Base-by-base conservation (phyloP, 2,329 filamentous ascomycete genomes). In the Hymenoscyphus albidus region DNA sequence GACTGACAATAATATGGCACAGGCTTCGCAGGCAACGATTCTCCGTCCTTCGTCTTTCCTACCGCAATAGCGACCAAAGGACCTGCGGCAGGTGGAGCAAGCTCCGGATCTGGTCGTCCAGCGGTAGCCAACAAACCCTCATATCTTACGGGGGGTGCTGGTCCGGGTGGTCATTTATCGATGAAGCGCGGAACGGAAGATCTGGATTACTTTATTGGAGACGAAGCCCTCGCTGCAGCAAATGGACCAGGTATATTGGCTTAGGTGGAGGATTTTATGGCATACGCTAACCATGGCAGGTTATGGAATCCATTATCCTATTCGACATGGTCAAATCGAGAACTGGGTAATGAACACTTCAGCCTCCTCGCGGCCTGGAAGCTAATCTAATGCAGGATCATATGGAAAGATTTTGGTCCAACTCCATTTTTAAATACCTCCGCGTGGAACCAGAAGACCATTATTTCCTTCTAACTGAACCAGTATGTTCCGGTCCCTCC, bases 331-430 rank as follows among this genome's bases (percentile, higher is more conserved):
- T 59, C 95, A 99, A 82, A 92, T 99, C 78, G 95, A 99, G 81
- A 98, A 99, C 77, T 99, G 95, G 95, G 91, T 95, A 82, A 64
- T 85, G 44, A 38, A 14, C 18, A 55, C 51, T 54, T 22, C 6
- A 10, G 9, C 12, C 5, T 22, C 12, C 48, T 9, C 12, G 32
- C 3, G 9, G 13, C n/a, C 39, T 39, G 68, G 68, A 12, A 5
- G 62, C 71, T 70, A 65, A 69, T 40, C 56, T 54, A 67, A 62
- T 66, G 5, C 71, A 95, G 91, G 95, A 99, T 80, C 92, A 97
- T 75, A 99, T 99, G 95, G 95, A 99, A 79, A 89, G 95, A 69
- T 99, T 98, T 82, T 99, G 95, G 95, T 98, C 96, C 71, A 98
- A 98, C 82, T 99, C 95, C 69, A 99, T 99, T 80, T 99, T 99